Evolutionary conservation across 2,329 filamentous ascomycete genomes (phyloP), one percentile per base, ranked within the genome.

Genomic region (Macrophomina phaseolina): DNA sequence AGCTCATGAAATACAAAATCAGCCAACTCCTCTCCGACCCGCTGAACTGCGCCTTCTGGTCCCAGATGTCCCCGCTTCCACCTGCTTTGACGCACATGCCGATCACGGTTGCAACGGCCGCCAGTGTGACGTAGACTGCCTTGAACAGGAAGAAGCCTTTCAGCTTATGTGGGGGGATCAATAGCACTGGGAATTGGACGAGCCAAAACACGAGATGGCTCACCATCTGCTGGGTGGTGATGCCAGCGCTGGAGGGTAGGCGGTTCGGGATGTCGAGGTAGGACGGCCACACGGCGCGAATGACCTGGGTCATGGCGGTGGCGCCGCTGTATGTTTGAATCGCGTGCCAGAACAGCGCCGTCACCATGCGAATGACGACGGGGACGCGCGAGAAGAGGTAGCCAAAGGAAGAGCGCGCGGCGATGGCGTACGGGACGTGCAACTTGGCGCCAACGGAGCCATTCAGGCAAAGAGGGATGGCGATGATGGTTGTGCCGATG

Each of bases 231-330:
- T 72, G 68, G 5, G 73, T 78, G 0, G 77, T 78, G 40, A 79
- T 76, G n/a, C 79, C 78, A n/a, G 78, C 77, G 51, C 70, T 77
- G 4, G 71, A 74, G 0, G 82, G 79, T 8, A 85, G 75, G 36
- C 80, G 81, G 68, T 85, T 83, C 16, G 77, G 76, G 67, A 85
- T 80, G 28, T 71, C 70, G 40, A 75, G 76, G 68, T 77, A 77
- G 67, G 71, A 73, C 16, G 76, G 76, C 76, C 76, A 79, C 58
- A 81, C 80, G 3, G 82, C 82, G 18, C 48, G 36, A 45, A 68
- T 69, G 52, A 73, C 58, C 18, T 73, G 71, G 32, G 68, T 68
- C 71, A 73, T 73, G 46, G 70, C 71, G 42, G 73, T 70, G 2
- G 69, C 70, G 28, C 71, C 71, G 18, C 36, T 46, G 40, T 61